These are phyloP conservation scores for Candida railenensis DNA, from an alignment of 805 yeast genomes.

Conservation along the genomic window DNA sequence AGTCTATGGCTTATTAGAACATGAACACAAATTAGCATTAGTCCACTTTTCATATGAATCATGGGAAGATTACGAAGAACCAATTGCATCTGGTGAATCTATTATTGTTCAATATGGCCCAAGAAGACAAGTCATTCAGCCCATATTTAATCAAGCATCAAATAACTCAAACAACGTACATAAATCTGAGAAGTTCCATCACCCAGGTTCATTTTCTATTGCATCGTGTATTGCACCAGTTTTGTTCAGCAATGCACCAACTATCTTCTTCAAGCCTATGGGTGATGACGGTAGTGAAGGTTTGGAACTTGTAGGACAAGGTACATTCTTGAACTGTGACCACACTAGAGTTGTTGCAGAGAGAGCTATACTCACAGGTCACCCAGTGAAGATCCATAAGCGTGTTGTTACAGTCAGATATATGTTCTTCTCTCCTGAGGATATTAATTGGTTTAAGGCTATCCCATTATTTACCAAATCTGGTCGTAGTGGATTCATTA, in stretches of 20 bases:
- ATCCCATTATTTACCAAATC: constrained; percentile 89
- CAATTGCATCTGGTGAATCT: constrained; percentile 79
- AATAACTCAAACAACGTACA: constrained; percentile 82
- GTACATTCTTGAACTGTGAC: constrained; percentile 85
- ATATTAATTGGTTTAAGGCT: constrained; percentile 83
- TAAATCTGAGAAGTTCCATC: constrained; percentile 80
- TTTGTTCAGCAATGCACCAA: constrained; percentile 80
- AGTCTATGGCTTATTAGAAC: constrained; percentile 72
- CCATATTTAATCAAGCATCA: constrained; percentile 77
- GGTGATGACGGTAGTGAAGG: constrained; percentile 36
- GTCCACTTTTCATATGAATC: constrained; percentile 79
- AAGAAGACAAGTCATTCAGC: constrained; percentile 79
- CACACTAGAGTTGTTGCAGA: constrained; percentile 82
- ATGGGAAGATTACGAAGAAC: constrained; percentile 87
- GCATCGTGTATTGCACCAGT: constrained; percentile 91
- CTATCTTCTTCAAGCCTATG: constrained; percentile 68
- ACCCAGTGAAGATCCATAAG: constrained; percentile 93
- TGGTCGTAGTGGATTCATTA: constrained; percentile 93
- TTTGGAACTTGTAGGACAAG: constrained; percentile 79
- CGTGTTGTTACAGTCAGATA: constrained; percentile 87
- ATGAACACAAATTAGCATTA: constrained; percentile 84
- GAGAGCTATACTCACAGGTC: constrained; percentile 88
- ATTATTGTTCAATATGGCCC: constrained; percentile 91
- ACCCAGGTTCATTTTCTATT: constrained; percentile 63
- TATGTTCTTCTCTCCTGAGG: constrained; percentile 94